Evolutionary conservation across 352 stramenopile genomes (phyloP), one percentile per base, ranked within the genome.

Genomic region (Pythium insidiosum): DNA sequence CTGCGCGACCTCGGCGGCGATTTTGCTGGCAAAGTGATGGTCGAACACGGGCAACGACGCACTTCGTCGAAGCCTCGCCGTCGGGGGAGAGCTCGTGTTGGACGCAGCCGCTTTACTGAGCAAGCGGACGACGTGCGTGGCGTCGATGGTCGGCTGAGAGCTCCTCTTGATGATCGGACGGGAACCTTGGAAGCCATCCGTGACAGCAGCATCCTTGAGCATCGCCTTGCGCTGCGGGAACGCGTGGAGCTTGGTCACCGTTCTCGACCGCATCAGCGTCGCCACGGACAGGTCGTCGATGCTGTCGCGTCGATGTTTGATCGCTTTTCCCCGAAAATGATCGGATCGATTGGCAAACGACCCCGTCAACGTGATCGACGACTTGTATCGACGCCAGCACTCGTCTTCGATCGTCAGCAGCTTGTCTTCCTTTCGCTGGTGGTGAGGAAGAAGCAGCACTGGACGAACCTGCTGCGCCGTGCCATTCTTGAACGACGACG

Each of bases 311-410:
- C n/a, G n/a, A n/a, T n/a, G n/a, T n/a, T n/a, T n/a, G n/a, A n/a
- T n/a, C n/a, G n/a, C n/a, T n/a, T n/a, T n/a, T n/a, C n/a, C n/a
- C n/a, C n/a, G n/a, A n/a, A n/a, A n/a, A n/a, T n/a, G n/a, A n/a
- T n/a, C n/a, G n/a, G n/a, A n/a, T n/a, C n/a, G n/a, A n/a, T n/a
- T n/a, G 0, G 44, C 53, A 29, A 73, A 77, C 2, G 57, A 48
- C 15, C 73, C 68, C 0, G 66, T 64, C 61, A 84, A 72, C 20
- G 82, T 56, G 35, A 86, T 55, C 4, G 73, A 81, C 2, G 81
- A 66, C 26, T 83, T 82, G 56, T 86, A 84, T 23, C 73, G 56
- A 12, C 71, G 73, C 73, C 73, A 86, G 34, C 73, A 86, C 40
- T 86, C 73, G 2, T 82, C 66, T 45, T 84, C 73, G 68, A 86